phyloP scores from a whole-genome alignment of 2,329 filamentous ascomycete species.

The Sporothrix phasma region DNA sequence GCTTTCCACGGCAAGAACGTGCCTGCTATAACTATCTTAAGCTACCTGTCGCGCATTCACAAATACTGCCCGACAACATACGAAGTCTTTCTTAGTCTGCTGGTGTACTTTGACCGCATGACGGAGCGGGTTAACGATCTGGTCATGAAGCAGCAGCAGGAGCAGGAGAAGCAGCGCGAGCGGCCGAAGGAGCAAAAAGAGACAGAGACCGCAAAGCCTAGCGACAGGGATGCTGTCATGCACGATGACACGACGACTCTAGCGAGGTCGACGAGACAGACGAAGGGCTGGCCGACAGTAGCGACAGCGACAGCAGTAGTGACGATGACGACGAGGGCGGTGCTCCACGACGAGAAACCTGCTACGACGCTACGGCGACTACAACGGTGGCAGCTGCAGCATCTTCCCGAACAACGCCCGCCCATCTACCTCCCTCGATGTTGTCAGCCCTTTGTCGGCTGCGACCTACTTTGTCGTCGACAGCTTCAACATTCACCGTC shows the following conservation, averaged over 20 bases:
- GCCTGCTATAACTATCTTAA: slow-evolving; percentile 90
- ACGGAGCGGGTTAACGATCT: slow-evolving; percentile 86
- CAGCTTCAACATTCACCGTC: slow-evolving; percentile 95
- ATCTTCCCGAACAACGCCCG: neutral
- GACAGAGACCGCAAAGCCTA: neutral
- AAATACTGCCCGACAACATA: slow-evolving; percentile 99
- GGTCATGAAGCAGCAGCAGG: slow-evolving; percentile 57
- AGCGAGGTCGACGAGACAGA: slow-evolving; percentile 35
- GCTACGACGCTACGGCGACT: too few relatives aligned
- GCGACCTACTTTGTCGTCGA: slow-evolving; percentile 80
- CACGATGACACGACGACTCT: slow-evolving; percentile 24
- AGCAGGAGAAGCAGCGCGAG: slow-evolving; percentile 26
- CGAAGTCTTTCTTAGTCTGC: slow-evolving; percentile 87
- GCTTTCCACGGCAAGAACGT: slow-evolving; percentile 98
- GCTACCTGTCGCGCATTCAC: slow-evolving; percentile 91
- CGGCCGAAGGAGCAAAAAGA: slow-evolving; percentile 18
- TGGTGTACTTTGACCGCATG: slow-evolving; percentile 99
- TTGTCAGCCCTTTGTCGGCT: slow-evolving; percentile 17
- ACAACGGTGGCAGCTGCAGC: neutral
- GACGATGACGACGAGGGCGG: slow-evolving; percentile 5
- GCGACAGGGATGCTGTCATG: neutral
- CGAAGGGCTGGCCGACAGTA: slow-evolving; percentile 42
- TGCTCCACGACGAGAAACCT: neutral
- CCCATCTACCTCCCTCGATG: neutral
- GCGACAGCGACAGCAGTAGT: slow-evolving; percentile 23